A percentile compares a stretch with the other conserved stretches of the same genome.
phyloP scores from a whole-genome alignment of 2,329 filamentous ascomycete species.

The Lithohypha guttulata region DNA sequence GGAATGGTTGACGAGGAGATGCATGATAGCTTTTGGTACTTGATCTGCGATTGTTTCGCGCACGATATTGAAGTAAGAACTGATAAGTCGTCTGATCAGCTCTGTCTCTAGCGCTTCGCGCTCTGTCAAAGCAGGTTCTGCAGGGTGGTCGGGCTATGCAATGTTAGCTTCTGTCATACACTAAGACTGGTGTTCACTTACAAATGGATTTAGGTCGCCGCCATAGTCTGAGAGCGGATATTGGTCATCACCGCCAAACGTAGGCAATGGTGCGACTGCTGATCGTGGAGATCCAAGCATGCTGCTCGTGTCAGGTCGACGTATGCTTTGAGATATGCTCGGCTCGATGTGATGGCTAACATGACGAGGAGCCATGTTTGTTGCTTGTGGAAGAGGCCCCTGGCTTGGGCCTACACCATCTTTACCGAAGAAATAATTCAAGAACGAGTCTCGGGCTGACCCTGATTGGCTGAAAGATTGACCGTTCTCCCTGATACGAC shows the following conservation, averaged over 20 bases:
- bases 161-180: conserved; percentile 5
- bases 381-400: conserved; percentile 33
- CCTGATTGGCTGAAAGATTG: conserved; percentile 51
- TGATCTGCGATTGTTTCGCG: conserved; percentile 97
- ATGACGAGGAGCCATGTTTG: conserved; percentile 46
- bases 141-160: conserved; percentile 32
- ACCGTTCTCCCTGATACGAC: conserved; percentile 51
- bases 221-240: conserved; percentile 29
- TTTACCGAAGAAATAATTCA: conserved; percentile 98
- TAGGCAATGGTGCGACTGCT: conserved; percentile 23
- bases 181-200: conserved; percentile 28
- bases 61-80: conserved; percentile 98
- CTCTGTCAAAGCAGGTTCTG: conserved; percentile 82
- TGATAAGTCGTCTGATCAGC: conserved; percentile 89
- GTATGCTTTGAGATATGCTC: conserved; percentile 72
- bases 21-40: conserved; percentile 98
- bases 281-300: conserved; percentile 13
- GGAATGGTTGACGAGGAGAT: conserved; percentile 93
- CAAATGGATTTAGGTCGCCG: conserved; percentile 35
- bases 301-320: conserved; percentile 45
- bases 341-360: conserved; percentile 70
- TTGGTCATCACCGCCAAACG: conserved; percentile 40
- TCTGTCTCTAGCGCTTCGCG: conserved; percentile 96
- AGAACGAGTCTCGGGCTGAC: conserved; percentile 72
- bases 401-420: conserved; percentile 54